Percentiles rank a stretch among this genome's conserved stretches.
These are phyloP conservation scores for Themeda triandra DNA, from an alignment of 176 grass and related monocot species.

Conservation along the genomic window DNA sequence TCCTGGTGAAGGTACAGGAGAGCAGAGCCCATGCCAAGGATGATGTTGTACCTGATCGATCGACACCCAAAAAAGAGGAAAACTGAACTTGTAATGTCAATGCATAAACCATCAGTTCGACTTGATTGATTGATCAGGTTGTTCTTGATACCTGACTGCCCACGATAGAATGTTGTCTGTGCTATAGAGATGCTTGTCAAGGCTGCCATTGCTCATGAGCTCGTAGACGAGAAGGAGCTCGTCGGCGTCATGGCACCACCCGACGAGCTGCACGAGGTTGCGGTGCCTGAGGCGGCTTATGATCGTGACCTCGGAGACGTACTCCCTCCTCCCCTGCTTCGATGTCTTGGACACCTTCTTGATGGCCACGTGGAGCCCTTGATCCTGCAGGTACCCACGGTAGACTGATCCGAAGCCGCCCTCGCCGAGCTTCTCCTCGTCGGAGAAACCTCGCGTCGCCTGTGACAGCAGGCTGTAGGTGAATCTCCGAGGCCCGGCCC, in stretches of 20 bases:
- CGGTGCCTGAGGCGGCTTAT: background rate
- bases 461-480: background rate
- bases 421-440: background rate
- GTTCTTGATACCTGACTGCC: background rate
- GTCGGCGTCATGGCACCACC: background rate
- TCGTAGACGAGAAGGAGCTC: background rate
- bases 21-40: constrained; percentile 1
- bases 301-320: background rate
- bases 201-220: background rate
- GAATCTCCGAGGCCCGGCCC: background rate
- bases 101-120: too few species aligned
- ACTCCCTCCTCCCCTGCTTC: background rate
- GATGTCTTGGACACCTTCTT: background rate
- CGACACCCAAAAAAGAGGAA: background rate
- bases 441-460: background rate
- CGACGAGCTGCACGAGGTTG: background rate
- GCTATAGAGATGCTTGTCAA: background rate
- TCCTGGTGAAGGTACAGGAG: constrained; percentile 37
- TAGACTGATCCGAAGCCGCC: background rate
- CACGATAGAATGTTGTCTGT: background rate
- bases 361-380: background rate
- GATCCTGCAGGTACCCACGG: background rate
- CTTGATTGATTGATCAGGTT: background rate
- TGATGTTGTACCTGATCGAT: background rate
- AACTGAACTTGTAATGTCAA: background rate